Evolutionary conservation across 768 basidiomycete genomes (phyloP).

Genomic region (Boletus subcaerulescens): DNA sequence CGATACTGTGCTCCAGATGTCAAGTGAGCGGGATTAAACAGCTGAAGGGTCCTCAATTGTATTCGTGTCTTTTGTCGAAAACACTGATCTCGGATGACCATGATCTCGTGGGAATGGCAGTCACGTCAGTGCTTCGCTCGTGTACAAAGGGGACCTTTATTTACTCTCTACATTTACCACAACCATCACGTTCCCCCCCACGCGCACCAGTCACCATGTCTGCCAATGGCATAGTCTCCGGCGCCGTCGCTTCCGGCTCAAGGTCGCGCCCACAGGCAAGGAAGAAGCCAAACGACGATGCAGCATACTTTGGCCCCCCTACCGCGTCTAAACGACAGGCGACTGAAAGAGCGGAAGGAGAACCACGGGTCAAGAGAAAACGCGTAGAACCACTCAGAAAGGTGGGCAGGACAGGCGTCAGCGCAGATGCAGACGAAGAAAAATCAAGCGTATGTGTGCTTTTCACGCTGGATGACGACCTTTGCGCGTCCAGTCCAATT

Average conservation of each 20-base stretch:
- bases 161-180: background rate
- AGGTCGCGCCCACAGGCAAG: conserved; percentile 63
- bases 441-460: conserved; percentile 29
- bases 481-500: background rate
- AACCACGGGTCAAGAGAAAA: conserved; percentile 72
- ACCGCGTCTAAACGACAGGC: conserved; percentile 65
- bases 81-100: too few relatives aligned
- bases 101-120: conserved; percentile 22
- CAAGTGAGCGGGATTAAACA: too few relatives aligned
- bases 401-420: conserved; percentile 40
- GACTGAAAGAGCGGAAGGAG: conserved; percentile 66
- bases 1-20: background rate
- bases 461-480: background rate
- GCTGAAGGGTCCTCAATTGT: too few relatives aligned
- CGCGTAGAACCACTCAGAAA: conserved; percentile 48
- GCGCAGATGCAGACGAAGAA: conserved; percentile 29
- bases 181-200: background rate
- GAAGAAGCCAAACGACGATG: conserved; percentile 64
- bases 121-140: background rate
- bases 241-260: conserved; percentile 40
- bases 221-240: conserved; percentile 20
- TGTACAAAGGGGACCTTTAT: conserved; percentile 2
- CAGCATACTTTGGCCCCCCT: conserved; percentile 63
- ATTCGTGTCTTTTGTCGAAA: too few relatives aligned
- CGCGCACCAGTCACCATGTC: conserved; percentile 21